Base-by-base conservation (phyloP, 2,329 filamentous ascomycete genomes). In the Verticillium klebahnii region DNA sequence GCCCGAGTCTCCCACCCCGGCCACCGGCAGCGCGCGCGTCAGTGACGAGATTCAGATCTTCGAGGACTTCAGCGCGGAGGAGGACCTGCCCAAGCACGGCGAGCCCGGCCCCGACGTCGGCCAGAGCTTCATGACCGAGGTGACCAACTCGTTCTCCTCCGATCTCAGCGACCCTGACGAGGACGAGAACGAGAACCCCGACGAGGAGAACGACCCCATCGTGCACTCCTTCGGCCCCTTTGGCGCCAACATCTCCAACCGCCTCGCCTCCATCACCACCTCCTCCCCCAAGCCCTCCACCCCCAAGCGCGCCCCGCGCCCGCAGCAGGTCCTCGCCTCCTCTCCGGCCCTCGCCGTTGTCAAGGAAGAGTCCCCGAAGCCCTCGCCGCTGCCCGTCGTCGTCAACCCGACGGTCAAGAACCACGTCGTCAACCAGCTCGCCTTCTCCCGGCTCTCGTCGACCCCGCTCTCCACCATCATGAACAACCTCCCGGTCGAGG, bases 131-230 rank as follows among this genome's bases (percentile, higher is more conserved):
- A 73, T 77, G 65, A 83, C 82, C 11, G 81, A 84, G 37, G 69
- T 75, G 29, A 78, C 78, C n/a, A 77, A 78, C 60, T 83, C 80
- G 69, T 85, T 84, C 72, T 82, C 80, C 8, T 87, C 84, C 70
- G 85, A 87, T 59, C 75, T 84, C 31, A 85, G 82, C 65, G 82
- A 84, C 34, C 76, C 75, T 3, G 73, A 75, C 12, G 79, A 77
- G 14, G 87, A 89, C 19, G 87, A 93, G 19, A 85, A 89, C 60
- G 89, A 91, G 58, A 87, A 96, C 65, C 89, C 91, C 0, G 90
- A 94, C 68, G 93, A 97, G 78, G 94, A 98, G 76, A 97, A 97
- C 66, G 95, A 98, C 68, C 93, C 93, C 2, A 88, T 97, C 60
- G 82, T 97, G 19, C 91, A 95, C 74, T 97, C 93, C 0, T 97